Base-by-base conservation (phyloP, 768 basidiomycete genomes). In the Ramaria sp. region DNA sequence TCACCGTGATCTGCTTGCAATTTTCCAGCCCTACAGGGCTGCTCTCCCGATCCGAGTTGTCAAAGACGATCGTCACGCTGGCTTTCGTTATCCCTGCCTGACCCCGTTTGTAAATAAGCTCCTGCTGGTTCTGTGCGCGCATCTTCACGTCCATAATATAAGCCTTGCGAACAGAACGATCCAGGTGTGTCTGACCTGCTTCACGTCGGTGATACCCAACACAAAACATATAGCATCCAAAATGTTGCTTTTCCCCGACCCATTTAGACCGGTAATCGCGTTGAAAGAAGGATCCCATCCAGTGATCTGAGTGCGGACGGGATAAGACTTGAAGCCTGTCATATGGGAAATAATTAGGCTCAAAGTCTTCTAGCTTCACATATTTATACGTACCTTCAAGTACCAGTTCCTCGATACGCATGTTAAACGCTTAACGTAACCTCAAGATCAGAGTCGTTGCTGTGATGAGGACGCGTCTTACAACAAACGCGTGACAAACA, bases 141-240 rank as follows among this genome's bases (percentile, higher is more conserved):
- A 96, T 91, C 91, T 93, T 60, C 22, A 47, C 9, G 10, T 25
- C 34, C 47, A 53, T 16, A 24, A 10, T 34, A 47, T 41, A 37
- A 27, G 57, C 24, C 24, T 15, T 28, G 18, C 18, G 20, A 30
- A 34, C 7, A n/a, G 45, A 16, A 49, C 22, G 25, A 15, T 38
- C 28, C 20, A 52, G 12, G 0, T 13, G 20, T 4, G 10, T 48
- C 79, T 52, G 58, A 89, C 94, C 58, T 85, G 83, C n/a, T 86
- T 73, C 86, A 97, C 89, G 67, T 97, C 98, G 1, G 94, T 98
- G 60, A 98, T 89, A 15, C 96, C 96, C 18, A 99, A 77, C 15
- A 97, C 96, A 66, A 99, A 99, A 70, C 94, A 96, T 69, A 98
- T 98, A 56, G 96, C 94, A 73, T 99, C 96, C 59, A 99, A 81